Conservation (phyloP, 352 stramenopile genomes). For the Phytophthora fragariae region DNA sequence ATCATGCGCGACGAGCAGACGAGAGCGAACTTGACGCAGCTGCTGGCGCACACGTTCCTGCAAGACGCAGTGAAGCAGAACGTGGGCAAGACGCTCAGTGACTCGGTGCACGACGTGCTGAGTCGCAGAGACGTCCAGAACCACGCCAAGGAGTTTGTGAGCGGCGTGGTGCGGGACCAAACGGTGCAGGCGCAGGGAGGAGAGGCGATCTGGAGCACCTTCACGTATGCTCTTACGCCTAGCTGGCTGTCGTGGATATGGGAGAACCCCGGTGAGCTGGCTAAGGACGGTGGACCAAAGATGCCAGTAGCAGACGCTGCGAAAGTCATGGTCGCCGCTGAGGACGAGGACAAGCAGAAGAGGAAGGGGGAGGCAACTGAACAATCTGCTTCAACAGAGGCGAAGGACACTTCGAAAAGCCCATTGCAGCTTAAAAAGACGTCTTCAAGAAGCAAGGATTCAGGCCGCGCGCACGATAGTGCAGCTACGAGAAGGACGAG, state of each 20-base stretch:
- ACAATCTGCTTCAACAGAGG: neutral
- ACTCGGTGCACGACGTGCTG: slow-evolving; percentile 80
- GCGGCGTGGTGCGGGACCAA: slow-evolving; percentile 79
- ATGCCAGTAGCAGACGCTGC: slow-evolving; percentile 34
- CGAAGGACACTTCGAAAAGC: slow-evolving; percentile 14
- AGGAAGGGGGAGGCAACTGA: slow-evolving; percentile 12
- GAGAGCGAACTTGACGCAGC: slow-evolving; percentile 59
- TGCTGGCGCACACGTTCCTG: slow-evolving; percentile 72
- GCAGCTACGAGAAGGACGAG: slow-evolving; percentile 14
- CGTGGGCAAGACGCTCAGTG: slow-evolving; percentile 60
- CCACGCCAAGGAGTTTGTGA: slow-evolving; percentile 87
- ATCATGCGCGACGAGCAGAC: slow-evolving; percentile 70
- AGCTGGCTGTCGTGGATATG: slow-evolving; percentile 83
- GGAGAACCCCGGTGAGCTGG: slow-evolving; percentile 38
- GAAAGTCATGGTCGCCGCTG: slow-evolving; percentile 44
- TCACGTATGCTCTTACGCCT: slow-evolving; percentile 84
- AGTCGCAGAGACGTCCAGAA: slow-evolving; percentile 79
- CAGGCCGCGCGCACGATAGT: neutral
- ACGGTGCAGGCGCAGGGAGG: slow-evolving; percentile 82
- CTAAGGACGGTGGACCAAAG: slow-evolving; percentile 15
- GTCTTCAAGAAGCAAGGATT: slow-evolving; percentile 10
- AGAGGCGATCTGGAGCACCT: slow-evolving; percentile 81
- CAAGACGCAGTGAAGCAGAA: slow-evolving; percentile 76
- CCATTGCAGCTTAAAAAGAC: slow-evolving; percentile 25
- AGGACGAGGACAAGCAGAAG: slow-evolving; percentile 36